Percentiles rank a stretch among this genome's conserved stretches.
These are phyloP conservation scores for Calocybe gambosa DNA, from an alignment of 1,284 basidiomycete genomes.

Conservation along the genomic window DNA sequence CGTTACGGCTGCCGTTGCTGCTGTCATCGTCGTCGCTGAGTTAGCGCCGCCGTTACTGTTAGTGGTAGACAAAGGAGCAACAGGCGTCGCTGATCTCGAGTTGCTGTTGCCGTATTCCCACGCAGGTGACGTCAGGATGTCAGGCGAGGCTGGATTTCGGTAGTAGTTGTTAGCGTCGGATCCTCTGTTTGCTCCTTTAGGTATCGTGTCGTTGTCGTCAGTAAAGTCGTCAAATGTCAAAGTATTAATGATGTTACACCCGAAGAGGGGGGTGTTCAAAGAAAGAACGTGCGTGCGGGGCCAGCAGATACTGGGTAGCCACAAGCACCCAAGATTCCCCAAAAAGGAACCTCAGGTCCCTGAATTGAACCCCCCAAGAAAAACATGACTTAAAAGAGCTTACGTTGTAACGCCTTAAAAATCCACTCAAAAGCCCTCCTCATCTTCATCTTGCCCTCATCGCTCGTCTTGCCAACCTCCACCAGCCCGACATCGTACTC, in stretches of 20 bases:
- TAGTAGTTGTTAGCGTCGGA: slow-evolving; percentile 37
- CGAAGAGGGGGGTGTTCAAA: too few relatives aligned
- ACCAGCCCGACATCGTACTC: slow-evolving; percentile 65
- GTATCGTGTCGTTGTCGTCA: too few relatives aligned
- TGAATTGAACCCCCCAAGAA: too few relatives aligned
- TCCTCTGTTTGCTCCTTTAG: slow-evolving; percentile 24
- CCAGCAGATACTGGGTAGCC: too few relatives aligned
- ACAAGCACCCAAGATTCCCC: too few relatives aligned
- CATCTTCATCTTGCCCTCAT: slow-evolving; percentile 55
- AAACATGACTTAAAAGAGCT: slow-evolving; percentile 18
- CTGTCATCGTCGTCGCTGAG: background rate
- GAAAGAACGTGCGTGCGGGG: slow-evolving; percentile 4
- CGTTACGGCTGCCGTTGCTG: background rate
- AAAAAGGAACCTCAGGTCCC: too few relatives aligned
- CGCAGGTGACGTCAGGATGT: slow-evolving; percentile 43
- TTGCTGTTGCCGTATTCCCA: slow-evolving; percentile 35
- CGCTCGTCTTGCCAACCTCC: slow-evolving; percentile 47
- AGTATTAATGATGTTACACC: background rate
- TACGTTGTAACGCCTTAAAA: slow-evolving; percentile 51
- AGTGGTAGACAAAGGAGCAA: slow-evolving; percentile 31
- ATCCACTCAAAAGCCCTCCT: slow-evolving; percentile 62
- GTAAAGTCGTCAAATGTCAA: too few relatives aligned
- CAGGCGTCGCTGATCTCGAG: slow-evolving; percentile 46
- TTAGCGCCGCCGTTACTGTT: background rate
- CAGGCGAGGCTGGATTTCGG: slow-evolving; percentile 68